Evolutionary conservation across 768 basidiomycete genomes (phyloP).

Genomic region (Daedaleopsis nitida): DNA sequence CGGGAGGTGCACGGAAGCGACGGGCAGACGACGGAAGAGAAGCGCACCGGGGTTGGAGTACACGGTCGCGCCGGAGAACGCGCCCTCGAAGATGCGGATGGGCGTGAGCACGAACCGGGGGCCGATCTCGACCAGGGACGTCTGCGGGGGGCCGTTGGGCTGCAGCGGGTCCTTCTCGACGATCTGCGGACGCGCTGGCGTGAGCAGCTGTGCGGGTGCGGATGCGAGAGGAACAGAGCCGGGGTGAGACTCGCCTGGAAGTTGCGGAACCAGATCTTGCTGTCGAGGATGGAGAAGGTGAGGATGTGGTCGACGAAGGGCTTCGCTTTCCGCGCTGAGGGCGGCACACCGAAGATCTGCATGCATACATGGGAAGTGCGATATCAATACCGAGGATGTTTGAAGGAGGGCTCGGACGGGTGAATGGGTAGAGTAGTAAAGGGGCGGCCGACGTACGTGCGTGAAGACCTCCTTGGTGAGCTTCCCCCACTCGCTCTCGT

Average conservation of each 20-base stretch:
- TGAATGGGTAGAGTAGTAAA: too few species aligned
- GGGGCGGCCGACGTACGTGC: slow-evolving; percentile 59
- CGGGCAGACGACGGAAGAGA: too few species aligned
- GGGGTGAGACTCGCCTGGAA: slow-evolving; percentile 85
- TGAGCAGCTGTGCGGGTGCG: neutral
- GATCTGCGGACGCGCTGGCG: slow-evolving; percentile 53
- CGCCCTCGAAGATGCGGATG: slow-evolving; percentile 97
- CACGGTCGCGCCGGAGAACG: slow-evolving; percentile 92
- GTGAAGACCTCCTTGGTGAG: slow-evolving; percentile 93
- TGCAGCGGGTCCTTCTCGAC: slow-evolving; percentile 92
- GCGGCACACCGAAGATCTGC: slow-evolving; percentile 94
- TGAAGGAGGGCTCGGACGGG: neutral
- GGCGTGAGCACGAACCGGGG: slow-evolving; percentile 97
- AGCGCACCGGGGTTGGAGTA: slow-evolving; percentile 90
- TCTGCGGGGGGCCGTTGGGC: slow-evolving; percentile 82
- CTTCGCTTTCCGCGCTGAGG: slow-evolving; percentile 87
- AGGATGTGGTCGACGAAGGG: slow-evolving; percentile 98
- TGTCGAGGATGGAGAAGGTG: slow-evolving; percentile 93
- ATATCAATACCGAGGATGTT: neutral
- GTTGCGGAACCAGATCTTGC: slow-evolving; percentile 99
- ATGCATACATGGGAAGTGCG: neutral
- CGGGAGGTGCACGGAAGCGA: neutral
- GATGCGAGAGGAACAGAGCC: neutral
- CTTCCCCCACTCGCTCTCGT: slow-evolving; percentile 83
- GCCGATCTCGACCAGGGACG: slow-evolving; percentile 93